These are phyloP conservation scores for Radiomyces spectabilis DNA, from an alignment of 192 early-diverging fungal species.

Conservation along the genomic window DNA sequence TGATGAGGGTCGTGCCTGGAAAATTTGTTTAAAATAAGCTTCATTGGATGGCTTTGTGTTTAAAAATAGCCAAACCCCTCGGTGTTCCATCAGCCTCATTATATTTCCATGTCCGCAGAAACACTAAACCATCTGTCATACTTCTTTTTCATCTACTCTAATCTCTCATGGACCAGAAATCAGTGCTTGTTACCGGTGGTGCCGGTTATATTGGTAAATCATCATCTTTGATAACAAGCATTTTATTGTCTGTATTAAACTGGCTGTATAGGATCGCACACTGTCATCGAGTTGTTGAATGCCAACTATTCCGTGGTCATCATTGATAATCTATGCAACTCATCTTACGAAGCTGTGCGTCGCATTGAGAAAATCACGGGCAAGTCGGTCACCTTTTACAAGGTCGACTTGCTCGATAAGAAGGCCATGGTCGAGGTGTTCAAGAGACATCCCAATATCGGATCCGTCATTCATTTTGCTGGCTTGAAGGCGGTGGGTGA, in stretches of 20 bases:
- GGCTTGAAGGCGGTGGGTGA: slow-evolving; percentile 88
- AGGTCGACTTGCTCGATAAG: slow-evolving; percentile 75
- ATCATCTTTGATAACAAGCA: background rate
- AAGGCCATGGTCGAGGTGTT: slow-evolving; percentile 67
- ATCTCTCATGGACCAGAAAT: slow-evolving; percentile 9
- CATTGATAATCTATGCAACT: slow-evolving; percentile 82
- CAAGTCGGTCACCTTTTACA: slow-evolving; percentile 54
- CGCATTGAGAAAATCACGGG: slow-evolving; percentile 61
- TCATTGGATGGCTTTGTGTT: no score
- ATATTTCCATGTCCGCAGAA: no score
- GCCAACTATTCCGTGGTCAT: slow-evolving; percentile 72
- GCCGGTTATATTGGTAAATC: slow-evolving; percentile 77
- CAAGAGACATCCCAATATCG: slow-evolving; percentile 35
- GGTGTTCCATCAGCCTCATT: no score
- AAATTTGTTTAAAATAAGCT: no score
- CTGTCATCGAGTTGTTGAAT: slow-evolving; percentile 72
- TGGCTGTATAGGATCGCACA: slow-evolving; percentile 56
- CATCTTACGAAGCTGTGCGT: slow-evolving; percentile 63
- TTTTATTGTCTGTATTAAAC: no score
- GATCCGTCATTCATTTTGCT: slow-evolving; percentile 75
- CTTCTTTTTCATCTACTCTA: background rate
- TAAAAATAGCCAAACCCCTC: no score
- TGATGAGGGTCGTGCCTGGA: no score
- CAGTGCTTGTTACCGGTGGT: slow-evolving; percentile 59
- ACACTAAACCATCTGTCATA: no score